Evolutionary conservation across 2,329 filamentous ascomycete genomes (phyloP).

Genomic region (Phoma sp.): DNA sequence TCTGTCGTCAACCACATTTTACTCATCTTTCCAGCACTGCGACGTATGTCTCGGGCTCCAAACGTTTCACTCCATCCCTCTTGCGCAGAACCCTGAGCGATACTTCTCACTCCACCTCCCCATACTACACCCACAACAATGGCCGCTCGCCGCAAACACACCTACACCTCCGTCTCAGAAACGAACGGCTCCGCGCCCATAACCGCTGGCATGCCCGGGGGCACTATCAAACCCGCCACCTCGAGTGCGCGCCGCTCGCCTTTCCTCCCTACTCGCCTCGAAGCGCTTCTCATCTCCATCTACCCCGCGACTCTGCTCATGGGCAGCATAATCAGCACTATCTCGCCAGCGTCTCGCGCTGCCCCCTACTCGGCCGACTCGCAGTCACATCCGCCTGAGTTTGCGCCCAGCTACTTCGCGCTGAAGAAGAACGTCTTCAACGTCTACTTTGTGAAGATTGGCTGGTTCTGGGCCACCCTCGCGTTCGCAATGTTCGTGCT

Average conservation of each 20-base stretch:
- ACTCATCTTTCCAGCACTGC: neutral
- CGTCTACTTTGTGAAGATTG: constrained; percentile 88
- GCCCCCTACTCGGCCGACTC: constrained; percentile 66
- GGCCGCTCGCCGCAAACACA: constrained; percentile 43
- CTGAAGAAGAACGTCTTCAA: constrained; percentile 95
- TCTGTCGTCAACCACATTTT: neutral
- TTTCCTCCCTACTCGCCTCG: constrained; percentile 72
- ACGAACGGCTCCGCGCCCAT: constrained; percentile 23
- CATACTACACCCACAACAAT: constrained; percentile 20
- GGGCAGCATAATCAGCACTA: constrained; percentile 78
- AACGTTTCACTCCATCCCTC: neutral
- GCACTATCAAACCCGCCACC: constrained; percentile 32
- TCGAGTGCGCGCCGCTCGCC: constrained; percentile 55
- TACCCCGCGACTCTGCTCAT: constrained; percentile 82
- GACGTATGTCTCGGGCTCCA: neutral
- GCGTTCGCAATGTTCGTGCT: constrained; percentile 74
- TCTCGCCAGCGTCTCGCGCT: constrained; percentile 73
- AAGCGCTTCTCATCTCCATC: constrained; percentile 67
- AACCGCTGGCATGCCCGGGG: constrained; percentile 33
- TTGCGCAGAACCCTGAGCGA: neutral
- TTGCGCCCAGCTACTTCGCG: constrained; percentile 85
- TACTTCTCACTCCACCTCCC: neutral
- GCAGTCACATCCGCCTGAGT: constrained; percentile 66
- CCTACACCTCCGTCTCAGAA: constrained; percentile 17
- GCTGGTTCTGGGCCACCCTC: constrained; percentile 88